A percentile compares a stretch with the other conserved stretches of the same genome.
Evolutionary conservation across 225 moss, liverwort and hornwort genomes (phyloP).

Genomic region (Asterella californica): DNA sequence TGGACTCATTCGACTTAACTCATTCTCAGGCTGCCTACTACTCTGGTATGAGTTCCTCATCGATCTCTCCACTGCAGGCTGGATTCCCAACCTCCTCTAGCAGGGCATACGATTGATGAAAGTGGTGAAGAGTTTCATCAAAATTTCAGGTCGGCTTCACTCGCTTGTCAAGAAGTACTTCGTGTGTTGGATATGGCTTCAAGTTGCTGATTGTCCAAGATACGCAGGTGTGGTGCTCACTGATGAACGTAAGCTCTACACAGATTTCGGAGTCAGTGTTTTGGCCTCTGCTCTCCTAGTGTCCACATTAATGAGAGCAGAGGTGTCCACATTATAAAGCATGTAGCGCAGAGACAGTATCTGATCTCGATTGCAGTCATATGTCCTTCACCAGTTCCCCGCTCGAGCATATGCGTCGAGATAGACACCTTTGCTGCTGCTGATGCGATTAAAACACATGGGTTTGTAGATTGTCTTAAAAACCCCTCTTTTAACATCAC

Average conservation of each 20-base stretch:
- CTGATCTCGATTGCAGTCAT: background rate
- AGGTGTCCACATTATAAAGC: background rate
- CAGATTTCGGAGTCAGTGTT: background rate
- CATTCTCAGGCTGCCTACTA: background rate
- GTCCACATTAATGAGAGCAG: background rate
- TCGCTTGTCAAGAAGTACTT: background rate
- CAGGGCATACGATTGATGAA: constrained; percentile 7
- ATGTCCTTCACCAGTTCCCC: background rate
- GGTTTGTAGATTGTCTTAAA: constrained; percentile 16
- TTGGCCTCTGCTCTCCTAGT: background rate
- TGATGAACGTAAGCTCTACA: background rate
- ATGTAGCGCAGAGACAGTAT: background rate
- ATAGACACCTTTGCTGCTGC: background rate
- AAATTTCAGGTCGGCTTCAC: background rate
- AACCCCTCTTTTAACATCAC: constrained; percentile 22
- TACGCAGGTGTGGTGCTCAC: background rate
- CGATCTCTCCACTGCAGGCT: constrained; percentile 6
- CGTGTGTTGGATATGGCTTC: background rate
- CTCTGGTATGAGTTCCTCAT: constrained; percentile 10
- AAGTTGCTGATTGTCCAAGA: background rate
- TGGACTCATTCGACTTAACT: constrained; percentile 11
- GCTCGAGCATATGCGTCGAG: background rate
- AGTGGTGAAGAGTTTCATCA: background rate
- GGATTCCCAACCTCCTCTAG: constrained; percentile 4
- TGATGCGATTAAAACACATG: constrained; percentile 12